Conservation (phyloP, 306 rosid species). For the Rosa rugosa region DNA sequence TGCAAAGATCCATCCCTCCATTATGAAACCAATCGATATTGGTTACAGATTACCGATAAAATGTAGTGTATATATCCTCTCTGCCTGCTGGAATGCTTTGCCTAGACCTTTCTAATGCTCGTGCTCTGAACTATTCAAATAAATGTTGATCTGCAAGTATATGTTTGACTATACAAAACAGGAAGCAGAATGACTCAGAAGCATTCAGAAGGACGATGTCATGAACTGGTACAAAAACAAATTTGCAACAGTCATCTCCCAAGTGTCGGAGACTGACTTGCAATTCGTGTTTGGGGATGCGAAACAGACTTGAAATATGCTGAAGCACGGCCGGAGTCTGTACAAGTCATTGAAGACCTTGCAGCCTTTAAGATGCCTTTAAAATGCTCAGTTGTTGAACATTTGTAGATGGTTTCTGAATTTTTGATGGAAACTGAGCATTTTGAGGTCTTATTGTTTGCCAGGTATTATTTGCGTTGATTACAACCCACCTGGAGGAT, state of each 20-base stretch:
- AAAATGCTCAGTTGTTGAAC: neutral
- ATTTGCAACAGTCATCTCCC: conserved; percentile 60
- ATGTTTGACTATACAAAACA: conserved; percentile 61
- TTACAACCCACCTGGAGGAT: too few relatives aligned
- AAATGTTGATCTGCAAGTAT: conserved; percentile 49
- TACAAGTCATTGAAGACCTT: conserved; percentile 49
- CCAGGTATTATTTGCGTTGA: too few relatives aligned
- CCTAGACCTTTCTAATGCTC: too few relatives aligned
- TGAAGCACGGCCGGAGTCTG: conserved; percentile 41
- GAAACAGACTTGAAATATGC: conserved; percentile 55
- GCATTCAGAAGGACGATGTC: conserved; percentile 62
- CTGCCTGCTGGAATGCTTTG: too few relatives aligned
- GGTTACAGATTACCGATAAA: too few relatives aligned
- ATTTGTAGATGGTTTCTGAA: too few relatives aligned
- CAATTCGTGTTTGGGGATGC: conserved; percentile 86
- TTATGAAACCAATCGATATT: too few relatives aligned
- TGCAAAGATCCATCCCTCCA: too few relatives aligned
- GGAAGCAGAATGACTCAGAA: conserved; percentile 66
- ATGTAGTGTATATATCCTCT: too few relatives aligned
- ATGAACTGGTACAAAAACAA: conserved; percentile 60
- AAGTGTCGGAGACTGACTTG: conserved; percentile 59
- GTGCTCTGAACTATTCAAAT: neutral
- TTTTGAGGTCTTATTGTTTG: too few relatives aligned
- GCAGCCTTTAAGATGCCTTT: conserved; percentile 61
- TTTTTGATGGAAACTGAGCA: too few relatives aligned